phyloP scores from a whole-genome alignment of 2,329 filamentous ascomycete genomes.

The Ophiocordyceps camponoti-rufipedis region DNA sequence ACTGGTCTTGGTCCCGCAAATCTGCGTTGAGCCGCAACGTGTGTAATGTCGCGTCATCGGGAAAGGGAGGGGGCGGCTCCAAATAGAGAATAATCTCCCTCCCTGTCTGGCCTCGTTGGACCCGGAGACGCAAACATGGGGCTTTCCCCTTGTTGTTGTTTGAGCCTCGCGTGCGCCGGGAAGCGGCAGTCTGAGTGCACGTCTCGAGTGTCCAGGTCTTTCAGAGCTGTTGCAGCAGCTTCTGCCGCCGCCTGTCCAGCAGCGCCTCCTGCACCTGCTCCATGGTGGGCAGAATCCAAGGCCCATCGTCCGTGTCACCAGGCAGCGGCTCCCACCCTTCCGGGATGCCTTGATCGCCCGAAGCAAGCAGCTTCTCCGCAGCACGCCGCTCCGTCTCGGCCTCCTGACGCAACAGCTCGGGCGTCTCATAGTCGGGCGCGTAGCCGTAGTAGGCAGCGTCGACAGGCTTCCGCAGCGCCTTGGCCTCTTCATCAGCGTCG shows the following conservation, averaged over 20 bases:
- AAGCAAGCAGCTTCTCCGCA: slow-evolving; percentile 44
- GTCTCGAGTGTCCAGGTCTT: no score
- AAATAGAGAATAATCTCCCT: no score
- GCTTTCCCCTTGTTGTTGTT: no score
- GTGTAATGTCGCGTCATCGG: no score
- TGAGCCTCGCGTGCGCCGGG: no score
- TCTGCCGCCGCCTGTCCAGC: slow-evolving; percentile 66
- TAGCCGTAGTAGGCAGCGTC: slow-evolving; percentile 96
- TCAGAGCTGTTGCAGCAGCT: slow-evolving; percentile 63
- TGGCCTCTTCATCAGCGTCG: slow-evolving; percentile 42
- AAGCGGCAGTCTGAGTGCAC: no score
- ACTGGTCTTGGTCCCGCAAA: no score
- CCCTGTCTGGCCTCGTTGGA: no score
- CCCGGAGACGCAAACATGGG: no score
- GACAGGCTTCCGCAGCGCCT: slow-evolving; percentile 56
- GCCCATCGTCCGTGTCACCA: slow-evolving; percentile 70
- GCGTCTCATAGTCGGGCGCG: slow-evolving; percentile 81
- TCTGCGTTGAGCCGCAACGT: no score
- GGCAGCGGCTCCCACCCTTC: slow-evolving; percentile 72
- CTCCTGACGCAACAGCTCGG: slow-evolving; percentile 64
- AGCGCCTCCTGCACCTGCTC: slow-evolving; percentile 93
- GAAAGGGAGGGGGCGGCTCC: no score
- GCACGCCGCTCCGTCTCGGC: slow-evolving; percentile 68
- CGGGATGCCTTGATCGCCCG: slow-evolving; percentile 36
- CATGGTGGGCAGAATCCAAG: slow-evolving; percentile 69